Evolutionary conservation across 2,329 filamentous ascomycete species (phyloP).

Genomic region (Colletotrichum filicis): DNA sequence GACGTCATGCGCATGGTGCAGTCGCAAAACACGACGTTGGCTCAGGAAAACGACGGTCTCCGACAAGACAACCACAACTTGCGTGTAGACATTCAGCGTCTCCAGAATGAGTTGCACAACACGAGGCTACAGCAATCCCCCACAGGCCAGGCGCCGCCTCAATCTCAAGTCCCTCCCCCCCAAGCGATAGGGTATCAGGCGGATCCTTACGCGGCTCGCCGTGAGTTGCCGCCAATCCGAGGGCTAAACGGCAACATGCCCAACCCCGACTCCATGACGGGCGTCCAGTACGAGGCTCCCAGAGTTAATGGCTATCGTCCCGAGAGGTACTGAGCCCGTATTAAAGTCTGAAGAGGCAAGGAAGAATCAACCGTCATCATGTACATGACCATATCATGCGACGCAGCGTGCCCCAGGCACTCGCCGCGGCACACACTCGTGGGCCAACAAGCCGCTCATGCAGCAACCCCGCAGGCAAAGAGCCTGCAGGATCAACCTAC

Average conservation of each 20-base stretch:
- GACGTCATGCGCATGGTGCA: constrained; percentile 61
- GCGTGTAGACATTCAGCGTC: constrained; percentile 60
- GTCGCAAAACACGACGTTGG: constrained; percentile 53
- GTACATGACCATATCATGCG: background rate
- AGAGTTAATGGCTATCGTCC: constrained; percentile 59
- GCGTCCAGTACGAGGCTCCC: constrained; percentile 70
- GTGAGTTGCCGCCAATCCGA: constrained; percentile 68
- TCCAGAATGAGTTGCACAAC: constrained; percentile 49
- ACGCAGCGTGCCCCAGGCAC: background rate
- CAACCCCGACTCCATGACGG: constrained; percentile 71
- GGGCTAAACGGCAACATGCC: constrained; percentile 57
- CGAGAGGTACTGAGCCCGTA: constrained; percentile 47
- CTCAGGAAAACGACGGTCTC: constrained; percentile 58
- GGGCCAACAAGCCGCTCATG: background rate
- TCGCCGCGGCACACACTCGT: background rate
- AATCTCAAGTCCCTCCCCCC: constrained; percentile 37
- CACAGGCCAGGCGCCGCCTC: constrained; percentile 36
- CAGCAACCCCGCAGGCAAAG: background rate
- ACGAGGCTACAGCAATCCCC: constrained; percentile 40
- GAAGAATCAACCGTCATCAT: background rate
- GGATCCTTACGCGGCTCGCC: constrained; percentile 49
- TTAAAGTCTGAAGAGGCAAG: background rate
- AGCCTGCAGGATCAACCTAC: background rate
- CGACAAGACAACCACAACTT: constrained; percentile 60
- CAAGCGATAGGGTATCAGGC: constrained; percentile 40